Conservation (phyloP, 176 grass and related monocot genomes). For the Ananas comosus region DNA sequence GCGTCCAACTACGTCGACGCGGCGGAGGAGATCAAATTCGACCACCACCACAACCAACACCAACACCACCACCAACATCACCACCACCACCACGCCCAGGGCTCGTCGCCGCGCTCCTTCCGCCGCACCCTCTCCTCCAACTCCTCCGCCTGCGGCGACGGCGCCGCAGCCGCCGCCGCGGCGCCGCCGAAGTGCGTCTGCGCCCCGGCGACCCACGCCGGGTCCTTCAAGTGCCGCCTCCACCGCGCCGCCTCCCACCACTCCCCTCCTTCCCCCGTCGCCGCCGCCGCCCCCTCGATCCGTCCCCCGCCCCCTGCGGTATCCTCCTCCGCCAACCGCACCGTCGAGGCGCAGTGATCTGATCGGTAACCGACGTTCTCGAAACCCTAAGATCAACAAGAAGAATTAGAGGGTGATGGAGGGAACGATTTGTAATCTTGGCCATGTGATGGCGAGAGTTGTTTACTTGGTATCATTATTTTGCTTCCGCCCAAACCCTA, state of each 20-base stretch:
- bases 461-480: background rate
- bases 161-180: background rate
- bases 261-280: background rate
- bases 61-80: background rate
- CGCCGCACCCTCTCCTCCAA: background rate
- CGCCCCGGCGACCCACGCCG: slow-evolving; percentile 18
- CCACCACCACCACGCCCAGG: background rate
- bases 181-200: slow-evolving; percentile 6
- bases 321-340: background rate
- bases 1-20: slow-evolving; percentile 1
- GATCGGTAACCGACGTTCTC: background rate
- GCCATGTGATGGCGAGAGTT: background rate
- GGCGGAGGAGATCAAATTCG: background rate
- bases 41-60: background rate
- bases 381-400: background rate
- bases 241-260: slow-evolving; percentile 2
- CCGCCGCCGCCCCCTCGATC: background rate
- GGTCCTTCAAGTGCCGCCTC: slow-evolving; percentile 21
- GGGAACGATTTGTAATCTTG: background rate
- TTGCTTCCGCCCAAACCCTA: background rate
- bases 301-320: background rate
- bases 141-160: background rate
- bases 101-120: background rate
- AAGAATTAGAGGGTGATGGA: background rate
- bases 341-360: background rate